Percentiles rank a stretch among this genome's conserved stretches.
phyloP scores from a whole-genome alignment of 2,329 filamentous ascomycete species.

The Huntiella savannae region DNA sequence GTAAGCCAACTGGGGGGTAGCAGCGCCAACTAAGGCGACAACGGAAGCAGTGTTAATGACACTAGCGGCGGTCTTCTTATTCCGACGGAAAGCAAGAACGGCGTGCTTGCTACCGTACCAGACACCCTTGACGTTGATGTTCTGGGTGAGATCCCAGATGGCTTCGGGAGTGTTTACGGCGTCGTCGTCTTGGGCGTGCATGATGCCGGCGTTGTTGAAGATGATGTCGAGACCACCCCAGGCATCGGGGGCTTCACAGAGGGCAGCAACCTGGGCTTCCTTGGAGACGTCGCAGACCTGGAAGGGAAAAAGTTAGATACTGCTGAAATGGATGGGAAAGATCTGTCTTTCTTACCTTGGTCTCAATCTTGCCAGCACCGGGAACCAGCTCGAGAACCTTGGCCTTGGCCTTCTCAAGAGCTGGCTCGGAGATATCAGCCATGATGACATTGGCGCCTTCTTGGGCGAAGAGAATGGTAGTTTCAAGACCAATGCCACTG shows the following conservation, averaged over 20 bases:
- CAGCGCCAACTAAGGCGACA: conserved; percentile 70
- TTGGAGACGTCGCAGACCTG: conserved; percentile 58
- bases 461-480: conserved; percentile 69
- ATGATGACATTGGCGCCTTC: conserved; percentile 76
- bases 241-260: conserved; percentile 54
- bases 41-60: conserved; percentile 89
- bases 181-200: conserved; percentile 68
- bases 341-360: conserved; percentile 22
- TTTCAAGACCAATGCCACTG: conserved; percentile 87
- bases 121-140: conserved; percentile 95
- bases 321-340: background rate
- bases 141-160: conserved; percentile 87
- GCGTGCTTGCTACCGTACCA: conserved; percentile 93
- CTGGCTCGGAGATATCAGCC: conserved; percentile 64
- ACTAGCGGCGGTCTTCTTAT: conserved; percentile 60
- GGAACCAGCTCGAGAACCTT: conserved; percentile 61
- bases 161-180: conserved; percentile 70
- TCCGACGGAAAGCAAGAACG: conserved; percentile 55
- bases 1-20: conserved; percentile 79
- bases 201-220: conserved; percentile 96
- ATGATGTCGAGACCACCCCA: conserved; percentile 84
- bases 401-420: conserved; percentile 54
- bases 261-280: conserved; percentile 56
- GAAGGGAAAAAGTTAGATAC: background rate
- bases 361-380: conserved; percentile 39